Evolutionary conservation across 768 basidiomycete genomes (phyloP).

Genomic region (Russula brevipes): DNA sequence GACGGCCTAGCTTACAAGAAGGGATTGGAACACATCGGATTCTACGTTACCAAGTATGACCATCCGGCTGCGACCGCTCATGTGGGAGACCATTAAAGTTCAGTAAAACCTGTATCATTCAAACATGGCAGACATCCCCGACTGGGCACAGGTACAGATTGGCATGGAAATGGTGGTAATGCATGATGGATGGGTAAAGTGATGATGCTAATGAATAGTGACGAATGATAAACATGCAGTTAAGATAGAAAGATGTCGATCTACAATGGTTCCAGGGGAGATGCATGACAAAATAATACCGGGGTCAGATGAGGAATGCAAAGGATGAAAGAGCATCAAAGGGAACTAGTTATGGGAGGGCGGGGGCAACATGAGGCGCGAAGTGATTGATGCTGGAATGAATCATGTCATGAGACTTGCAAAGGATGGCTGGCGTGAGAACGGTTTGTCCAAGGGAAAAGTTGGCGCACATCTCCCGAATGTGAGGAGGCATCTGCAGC

Average conservation of each 20-base stretch:
- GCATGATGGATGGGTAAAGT: conserved; percentile 17
- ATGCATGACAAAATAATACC: conserved; percentile 21
- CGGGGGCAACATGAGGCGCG: background rate
- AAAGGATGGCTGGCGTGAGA: conserved; percentile 30
- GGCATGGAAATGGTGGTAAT: conserved; percentile 12
- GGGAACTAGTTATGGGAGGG: background rate
- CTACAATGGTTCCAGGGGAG: conserved; percentile 21
- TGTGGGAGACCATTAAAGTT: conserved; percentile 10
- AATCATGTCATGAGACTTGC: conserved; percentile 21
- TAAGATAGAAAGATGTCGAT: conserved; percentile 18
- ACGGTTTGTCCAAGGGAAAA: conserved; percentile 68
- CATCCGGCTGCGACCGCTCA: conserved; percentile 26
- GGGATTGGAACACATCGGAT: conserved; percentile 40
- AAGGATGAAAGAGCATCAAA: conserved; percentile 4
- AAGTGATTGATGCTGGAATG: background rate
- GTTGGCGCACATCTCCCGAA: conserved; percentile 64
- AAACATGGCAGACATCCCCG: conserved; percentile 12
- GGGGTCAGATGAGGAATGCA: conserved; percentile 21
- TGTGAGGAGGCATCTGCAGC: conserved; percentile 63
- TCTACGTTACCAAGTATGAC: conserved; percentile 47
- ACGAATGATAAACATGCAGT: conserved; percentile 25
- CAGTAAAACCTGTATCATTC: conserved; percentile 14
- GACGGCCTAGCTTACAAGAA: conserved; percentile 35
- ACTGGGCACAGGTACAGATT: conserved; percentile 13
- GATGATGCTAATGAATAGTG: conserved; percentile 22